These are phyloP conservation scores for Bombardia bombarda DNA, from an alignment of 495 filamentous ascomycete genomes.

Conservation along the genomic window DNA sequence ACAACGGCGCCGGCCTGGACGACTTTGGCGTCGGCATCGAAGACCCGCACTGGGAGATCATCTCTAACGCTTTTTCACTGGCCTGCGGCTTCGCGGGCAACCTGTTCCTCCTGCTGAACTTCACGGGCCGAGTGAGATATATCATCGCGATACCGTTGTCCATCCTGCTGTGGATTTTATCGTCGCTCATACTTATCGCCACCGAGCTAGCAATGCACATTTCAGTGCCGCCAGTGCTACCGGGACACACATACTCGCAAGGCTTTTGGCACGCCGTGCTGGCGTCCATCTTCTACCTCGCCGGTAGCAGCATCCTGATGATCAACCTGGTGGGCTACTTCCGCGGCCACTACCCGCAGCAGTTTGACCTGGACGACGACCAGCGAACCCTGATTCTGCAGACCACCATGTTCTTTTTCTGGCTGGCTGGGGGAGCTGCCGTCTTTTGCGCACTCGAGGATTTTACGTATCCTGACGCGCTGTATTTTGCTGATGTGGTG, in stretches of 20 bases:
- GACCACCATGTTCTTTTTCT: conserved; percentile 64
- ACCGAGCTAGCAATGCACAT: conserved; percentile 53
- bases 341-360: conserved; percentile 67
- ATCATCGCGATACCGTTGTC: conserved; percentile 63
- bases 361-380: conserved; percentile 64
- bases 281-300: conserved; percentile 56
- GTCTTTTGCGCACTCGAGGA: conserved; percentile 57
- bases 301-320: conserved; percentile 57
- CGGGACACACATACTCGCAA: conserved; percentile 58
- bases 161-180: conserved; percentile 60
- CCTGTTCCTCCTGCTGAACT: conserved; percentile 67
- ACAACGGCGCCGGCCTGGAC: conserved; percentile 34
- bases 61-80: conserved; percentile 59
- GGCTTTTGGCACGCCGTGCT: conserved; percentile 73
- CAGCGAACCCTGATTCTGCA: conserved; percentile 77
- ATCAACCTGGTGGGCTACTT: conserved; percentile 75
- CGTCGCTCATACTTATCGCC: conserved; percentile 57
- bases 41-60: conserved; percentile 48
- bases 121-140: conserved; percentile 65
- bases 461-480: conserved; percentile 58
- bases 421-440: conserved; percentile 58
- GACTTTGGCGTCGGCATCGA: conserved; percentile 41
- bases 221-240: conserved; percentile 50
- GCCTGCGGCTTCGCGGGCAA: conserved; percentile 62
- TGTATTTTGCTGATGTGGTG: conserved; percentile 63